Conservation (phyloP, 1,284 basidiomycete genomes). For the Fomitopsis pinicola region DNA sequence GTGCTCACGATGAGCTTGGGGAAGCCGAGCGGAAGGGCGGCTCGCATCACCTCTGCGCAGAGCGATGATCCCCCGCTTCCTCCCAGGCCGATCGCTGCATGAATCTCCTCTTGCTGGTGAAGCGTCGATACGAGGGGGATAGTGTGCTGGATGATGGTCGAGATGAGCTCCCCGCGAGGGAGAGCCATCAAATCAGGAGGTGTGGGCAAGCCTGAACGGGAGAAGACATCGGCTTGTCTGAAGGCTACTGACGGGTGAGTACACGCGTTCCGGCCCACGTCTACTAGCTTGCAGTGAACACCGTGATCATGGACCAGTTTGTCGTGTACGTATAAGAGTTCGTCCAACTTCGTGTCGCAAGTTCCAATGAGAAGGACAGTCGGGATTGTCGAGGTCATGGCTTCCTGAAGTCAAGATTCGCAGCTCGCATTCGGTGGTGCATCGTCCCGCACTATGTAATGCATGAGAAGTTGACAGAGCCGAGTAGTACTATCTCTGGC, state of each 20-base stretch:
- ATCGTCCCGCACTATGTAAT: background rate
- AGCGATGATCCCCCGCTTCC: constrained; percentile 21
- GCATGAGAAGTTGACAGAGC: background rate
- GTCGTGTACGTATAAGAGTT: constrained; percentile 18
- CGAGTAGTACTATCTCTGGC: background rate
- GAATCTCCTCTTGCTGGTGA: constrained; percentile 6
- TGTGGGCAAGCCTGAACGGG: constrained; percentile 1
- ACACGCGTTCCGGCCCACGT: constrained; percentile 18
- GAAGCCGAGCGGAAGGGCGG: constrained; percentile 19
- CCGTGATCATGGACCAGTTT: constrained; percentile 9
- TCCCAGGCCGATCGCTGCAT: constrained; percentile 16
- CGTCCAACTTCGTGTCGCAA: constrained; percentile 23
- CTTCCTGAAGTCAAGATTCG: background rate
- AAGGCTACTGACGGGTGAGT: constrained; percentile 15
- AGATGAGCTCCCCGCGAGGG: constrained; percentile 16
- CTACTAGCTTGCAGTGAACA: constrained; percentile 18
- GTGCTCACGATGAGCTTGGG: constrained; percentile 23
- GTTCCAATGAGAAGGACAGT: constrained; percentile 19
- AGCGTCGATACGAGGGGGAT: constrained; percentile 10
- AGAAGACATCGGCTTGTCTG: constrained; percentile 13
- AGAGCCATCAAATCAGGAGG: constrained; percentile 12
- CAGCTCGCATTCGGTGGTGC: background rate
- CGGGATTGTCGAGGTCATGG: constrained; percentile 4
- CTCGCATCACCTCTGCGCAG: constrained; percentile 17
- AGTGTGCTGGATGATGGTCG: constrained; percentile 11